These are phyloP conservation scores for Geotrichum klebahnii DNA, from an alignment of 1,139 yeast species.

Conservation along the genomic window DNA sequence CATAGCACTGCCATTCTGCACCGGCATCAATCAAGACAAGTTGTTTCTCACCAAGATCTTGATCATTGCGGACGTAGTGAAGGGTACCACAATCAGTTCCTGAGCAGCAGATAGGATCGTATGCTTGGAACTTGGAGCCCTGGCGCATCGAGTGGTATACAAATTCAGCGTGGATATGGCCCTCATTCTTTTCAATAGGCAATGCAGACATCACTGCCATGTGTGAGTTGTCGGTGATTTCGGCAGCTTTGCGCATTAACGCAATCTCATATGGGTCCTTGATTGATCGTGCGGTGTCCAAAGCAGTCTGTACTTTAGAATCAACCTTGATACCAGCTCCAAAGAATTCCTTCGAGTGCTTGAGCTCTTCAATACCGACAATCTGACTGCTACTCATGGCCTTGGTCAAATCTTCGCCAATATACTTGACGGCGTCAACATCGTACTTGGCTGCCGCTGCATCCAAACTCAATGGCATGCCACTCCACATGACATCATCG, in stretches of 20 bases:
- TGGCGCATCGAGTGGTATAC: conserved; percentile 89
- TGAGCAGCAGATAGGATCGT: conserved; percentile 93
- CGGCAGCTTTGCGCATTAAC: conserved; percentile 73
- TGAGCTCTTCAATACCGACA: conserved; percentile 9
- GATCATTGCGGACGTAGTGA: conserved; percentile 85
- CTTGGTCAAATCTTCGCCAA: conserved; percentile 4
- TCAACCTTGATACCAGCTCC: conserved; percentile 38
- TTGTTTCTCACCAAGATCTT: conserved; percentile 48
- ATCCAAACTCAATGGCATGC: conserved; percentile 67
- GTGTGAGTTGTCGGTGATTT: conserved; percentile 83
- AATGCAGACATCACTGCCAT: conserved; percentile 87
- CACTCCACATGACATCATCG: conserved; percentile 97
- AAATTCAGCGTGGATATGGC: conserved; percentile 93
- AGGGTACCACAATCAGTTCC: conserved; percentile 89
- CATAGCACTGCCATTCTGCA: conserved; percentile 92
- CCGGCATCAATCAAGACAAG: conserved; percentile 91
- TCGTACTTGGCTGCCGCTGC: conserved; percentile 65
- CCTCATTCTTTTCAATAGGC: conserved; percentile 81
- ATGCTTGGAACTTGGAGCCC: conserved; percentile 82
- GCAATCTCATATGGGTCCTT: conserved; percentile 80
- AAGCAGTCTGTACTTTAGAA: conserved; percentile 48
- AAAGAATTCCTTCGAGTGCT: conserved; percentile 12
- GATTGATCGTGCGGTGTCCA: conserved; percentile 80
- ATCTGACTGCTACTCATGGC: conserved; percentile 27
- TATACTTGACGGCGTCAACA: conserved; percentile 74